These are phyloP conservation scores for Ceratobasidium sp. DNA, from an alignment of 1,284 basidiomycete species.

Conservation along the genomic window DNA sequence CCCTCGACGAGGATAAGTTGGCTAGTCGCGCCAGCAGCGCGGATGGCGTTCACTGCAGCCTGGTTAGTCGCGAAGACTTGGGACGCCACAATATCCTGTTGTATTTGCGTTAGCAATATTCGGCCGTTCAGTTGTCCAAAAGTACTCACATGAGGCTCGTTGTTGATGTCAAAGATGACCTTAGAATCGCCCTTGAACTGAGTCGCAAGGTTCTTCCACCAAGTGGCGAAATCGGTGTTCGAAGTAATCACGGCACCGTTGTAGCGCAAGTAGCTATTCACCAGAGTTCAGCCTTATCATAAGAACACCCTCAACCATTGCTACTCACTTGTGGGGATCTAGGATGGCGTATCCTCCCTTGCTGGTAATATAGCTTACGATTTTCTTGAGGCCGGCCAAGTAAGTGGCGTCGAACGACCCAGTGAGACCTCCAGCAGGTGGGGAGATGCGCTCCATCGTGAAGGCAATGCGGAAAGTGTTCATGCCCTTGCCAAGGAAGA, in stretches of 20 bases:
- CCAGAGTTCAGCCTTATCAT: too few species aligned
- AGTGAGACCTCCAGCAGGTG: constrained; percentile 59
- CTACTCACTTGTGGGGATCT: constrained; percentile 64
- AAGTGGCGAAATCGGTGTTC: constrained; percentile 67
- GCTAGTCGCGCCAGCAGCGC: constrained; percentile 69
- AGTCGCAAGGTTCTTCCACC: constrained; percentile 70
- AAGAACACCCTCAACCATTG: too few species aligned
- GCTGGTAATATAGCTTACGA: constrained; percentile 71
- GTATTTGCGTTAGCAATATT: too few species aligned
- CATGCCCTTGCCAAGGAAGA: constrained; percentile 70
- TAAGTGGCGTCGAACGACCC: constrained; percentile 63
- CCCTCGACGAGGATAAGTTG: constrained; percentile 67
- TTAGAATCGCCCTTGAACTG: constrained; percentile 58
- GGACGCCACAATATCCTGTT: constrained; percentile 36
- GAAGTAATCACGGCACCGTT: constrained; percentile 66
- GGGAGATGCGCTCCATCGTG: constrained; percentile 70
- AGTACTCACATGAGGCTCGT: constrained; percentile 67
- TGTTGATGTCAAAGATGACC: constrained; percentile 68
- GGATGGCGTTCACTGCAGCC: constrained; percentile 75
- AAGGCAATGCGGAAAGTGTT: constrained; percentile 76
- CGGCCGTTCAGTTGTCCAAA: too few species aligned
- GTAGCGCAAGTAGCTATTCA: constrained; percentile 69
- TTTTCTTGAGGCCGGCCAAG: constrained; percentile 66
- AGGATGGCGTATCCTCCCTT: constrained; percentile 71
- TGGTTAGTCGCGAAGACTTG: constrained; percentile 61